Base-by-base conservation (phyloP, 805 yeast genomes). In the Maudiozyma barnettii region DNA sequence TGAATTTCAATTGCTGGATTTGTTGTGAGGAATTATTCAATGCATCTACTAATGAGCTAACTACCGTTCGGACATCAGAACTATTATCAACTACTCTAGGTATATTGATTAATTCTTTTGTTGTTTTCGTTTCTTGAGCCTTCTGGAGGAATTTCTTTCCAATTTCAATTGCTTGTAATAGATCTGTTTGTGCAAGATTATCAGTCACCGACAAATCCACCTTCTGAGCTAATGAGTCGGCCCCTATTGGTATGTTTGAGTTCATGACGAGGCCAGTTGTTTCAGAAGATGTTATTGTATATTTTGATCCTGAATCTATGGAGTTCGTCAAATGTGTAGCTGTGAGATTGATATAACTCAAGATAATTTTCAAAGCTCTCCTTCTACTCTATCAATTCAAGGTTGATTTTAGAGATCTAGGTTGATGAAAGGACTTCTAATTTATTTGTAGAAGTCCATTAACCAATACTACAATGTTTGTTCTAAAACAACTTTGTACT, bases 1-100 rank as follows among this genome's bases (percentile, higher is more conserved):
- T 68, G 30, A 69, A 55, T 43, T 63, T 68, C 33, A 63, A 56
- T 48, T 68, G 67, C 44, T 66, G 65, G 8, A 63, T 54, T 48
- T 66, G 64, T 16, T 59, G 53, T 12, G 56, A 47, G 5, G 67
- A 55, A 35, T 58, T 56, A 16, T 48, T 47, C 22, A 67, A 47
- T 9, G 61, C 52, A 0, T 46, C 40, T 0, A 56, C 36, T 13
- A 68, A 47, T 4, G 56, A 53, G 3, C 39, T 38, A 4, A 66
- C 26, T 14, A 59, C 40, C 2, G 37, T 18, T 12, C 29, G 16
- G 19, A 31, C 36, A 12, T 43, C 45, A 5, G 39, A 33, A 18
- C 31, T 18, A 33, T 31, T 43, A 8, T 19, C 14, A 21, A 7
- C 33, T 31, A 19, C 21, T 22, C 46, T 20, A 22, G 37, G 8